Conservation (phyloP, 2,329 filamentous ascomycete genomes). For the Aureobasidium sp. region DNA sequence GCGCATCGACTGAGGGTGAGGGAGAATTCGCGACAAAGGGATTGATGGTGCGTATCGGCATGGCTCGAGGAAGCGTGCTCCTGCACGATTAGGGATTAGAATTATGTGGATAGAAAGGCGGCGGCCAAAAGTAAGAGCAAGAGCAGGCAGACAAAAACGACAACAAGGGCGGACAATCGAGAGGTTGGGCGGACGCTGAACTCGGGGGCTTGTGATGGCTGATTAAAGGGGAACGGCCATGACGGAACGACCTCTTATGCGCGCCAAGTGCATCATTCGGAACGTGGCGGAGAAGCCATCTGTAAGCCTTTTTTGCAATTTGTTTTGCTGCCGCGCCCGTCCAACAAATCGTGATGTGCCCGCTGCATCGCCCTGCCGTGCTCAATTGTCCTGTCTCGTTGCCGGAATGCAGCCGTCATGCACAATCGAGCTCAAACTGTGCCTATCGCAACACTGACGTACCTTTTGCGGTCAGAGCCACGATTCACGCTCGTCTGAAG, state of each 20-base stretch:
- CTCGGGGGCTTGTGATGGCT: neutral
- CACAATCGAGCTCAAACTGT: neutral
- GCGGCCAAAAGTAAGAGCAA: neutral
- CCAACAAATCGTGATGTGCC: neutral
- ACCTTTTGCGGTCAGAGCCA: neutral
- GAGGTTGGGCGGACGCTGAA: neutral
- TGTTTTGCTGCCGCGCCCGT: neutral
- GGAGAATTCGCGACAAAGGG: constrained; percentile 46
- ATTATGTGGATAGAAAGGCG: neutral
- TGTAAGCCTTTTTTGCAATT: neutral
- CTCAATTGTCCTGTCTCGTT: neutral
- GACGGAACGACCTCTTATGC: neutral
- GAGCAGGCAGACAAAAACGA: neutral
- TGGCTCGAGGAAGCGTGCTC: constrained; percentile 33
- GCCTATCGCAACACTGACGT: neutral
- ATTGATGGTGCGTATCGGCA: constrained; percentile 56
- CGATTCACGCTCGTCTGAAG: neutral
- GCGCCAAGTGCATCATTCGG: neutral
- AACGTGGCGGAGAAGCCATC: neutral
- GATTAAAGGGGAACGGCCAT: constrained; percentile 8
- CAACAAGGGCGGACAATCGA: neutral
- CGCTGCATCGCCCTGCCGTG: neutral
- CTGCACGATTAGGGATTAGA: constrained; percentile 13
- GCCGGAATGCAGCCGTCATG: constrained; percentile 3
- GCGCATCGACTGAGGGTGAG: constrained; percentile 41